Evolutionary conservation across 2,329 filamentous ascomycete genomes (phyloP).

Genomic region (Pestalotiopsis sp.): DNA sequence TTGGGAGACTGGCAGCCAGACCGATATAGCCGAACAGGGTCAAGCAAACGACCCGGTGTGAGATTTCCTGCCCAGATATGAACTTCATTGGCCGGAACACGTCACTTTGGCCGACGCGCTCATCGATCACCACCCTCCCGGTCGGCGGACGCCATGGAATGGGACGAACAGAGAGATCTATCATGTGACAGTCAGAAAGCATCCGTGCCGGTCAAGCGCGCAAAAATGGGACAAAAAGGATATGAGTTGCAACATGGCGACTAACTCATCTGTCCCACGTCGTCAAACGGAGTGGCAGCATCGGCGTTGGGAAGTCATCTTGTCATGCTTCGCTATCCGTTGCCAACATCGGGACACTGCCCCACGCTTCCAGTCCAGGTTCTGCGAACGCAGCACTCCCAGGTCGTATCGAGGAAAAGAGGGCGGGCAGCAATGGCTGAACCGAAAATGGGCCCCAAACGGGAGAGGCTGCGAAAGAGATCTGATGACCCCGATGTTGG

Average conservation of each 20-base stretch:
- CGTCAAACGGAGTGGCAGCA: neutral
- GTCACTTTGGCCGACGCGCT: constrained; percentile 12
- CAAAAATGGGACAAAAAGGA: neutral
- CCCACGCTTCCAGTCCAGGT: neutral
- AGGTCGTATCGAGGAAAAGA: neutral
- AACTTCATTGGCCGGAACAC: constrained; percentile 11
- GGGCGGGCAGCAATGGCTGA: neutral
- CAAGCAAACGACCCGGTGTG: constrained; percentile 17
- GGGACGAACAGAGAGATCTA: neutral
- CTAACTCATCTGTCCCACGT: neutral
- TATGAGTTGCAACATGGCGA: neutral
- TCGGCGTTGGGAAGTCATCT: neutral
- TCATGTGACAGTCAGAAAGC: constrained; percentile 6
- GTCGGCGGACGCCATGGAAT: neutral
- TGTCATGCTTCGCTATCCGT: neutral
- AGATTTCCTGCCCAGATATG: constrained; percentile 14
- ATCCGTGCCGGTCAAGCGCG: neutral
- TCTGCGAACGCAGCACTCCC: neutral
- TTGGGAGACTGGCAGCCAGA: neutral
- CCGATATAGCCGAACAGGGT: constrained; percentile 9
- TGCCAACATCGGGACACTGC: neutral
- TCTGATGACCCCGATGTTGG: neutral
- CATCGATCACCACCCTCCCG: constrained; percentile 7
- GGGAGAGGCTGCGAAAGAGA: neutral
- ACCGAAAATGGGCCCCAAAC: neutral